A percentile compares a stretch with the other conserved stretches of the same genome.
Evolutionary conservation across 2,329 filamentous ascomycete species (phyloP).

Genomic region (Colletotrichum spinosum): DNA sequence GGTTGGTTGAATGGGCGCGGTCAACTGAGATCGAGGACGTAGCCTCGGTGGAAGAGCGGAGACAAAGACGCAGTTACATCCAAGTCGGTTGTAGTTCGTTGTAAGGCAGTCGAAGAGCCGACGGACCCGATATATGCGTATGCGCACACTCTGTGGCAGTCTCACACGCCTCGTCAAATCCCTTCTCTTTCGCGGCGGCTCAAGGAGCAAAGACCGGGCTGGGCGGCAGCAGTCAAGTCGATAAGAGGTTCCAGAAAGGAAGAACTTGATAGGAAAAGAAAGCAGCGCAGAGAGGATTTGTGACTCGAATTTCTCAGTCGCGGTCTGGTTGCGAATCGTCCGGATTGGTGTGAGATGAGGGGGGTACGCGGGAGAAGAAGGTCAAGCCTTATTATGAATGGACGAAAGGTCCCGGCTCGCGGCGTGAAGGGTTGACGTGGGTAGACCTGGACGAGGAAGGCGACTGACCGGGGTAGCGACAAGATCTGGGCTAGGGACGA

Average conservation of each 20-base stretch:
- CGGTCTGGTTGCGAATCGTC: slow-evolving; percentile 28
- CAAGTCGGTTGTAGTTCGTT: slow-evolving; percentile 20
- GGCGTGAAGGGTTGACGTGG: slow-evolving; percentile 38
- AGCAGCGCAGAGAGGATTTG: slow-evolving; percentile 34
- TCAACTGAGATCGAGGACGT: slow-evolving; percentile 34
- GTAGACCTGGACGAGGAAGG: slow-evolving; percentile 29
- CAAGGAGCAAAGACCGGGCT: too few relatives aligned
- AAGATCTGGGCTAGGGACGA: slow-evolving; percentile 37
- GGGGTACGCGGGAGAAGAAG: slow-evolving; percentile 37
- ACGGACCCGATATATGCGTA: slow-evolving; percentile 21
- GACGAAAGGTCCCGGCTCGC: slow-evolving; percentile 36
- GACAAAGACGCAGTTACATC: slow-evolving; percentile 35
- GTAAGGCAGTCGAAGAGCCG: slow-evolving; percentile 18
- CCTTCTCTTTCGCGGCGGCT: background rate
- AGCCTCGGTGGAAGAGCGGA: slow-evolving; percentile 32
- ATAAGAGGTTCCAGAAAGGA: slow-evolving; percentile 24
- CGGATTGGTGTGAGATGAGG: slow-evolving; percentile 37
- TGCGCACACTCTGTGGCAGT: slow-evolving; percentile 29
- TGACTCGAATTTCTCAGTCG: slow-evolving; percentile 37
- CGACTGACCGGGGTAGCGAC: slow-evolving; percentile 33
- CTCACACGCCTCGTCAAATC: slow-evolving; percentile 6
- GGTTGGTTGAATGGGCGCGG: slow-evolving; percentile 13
- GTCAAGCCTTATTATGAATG: slow-evolving; percentile 39
- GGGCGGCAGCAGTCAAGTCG: slow-evolving; percentile 9
- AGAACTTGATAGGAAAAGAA: slow-evolving; percentile 35